Base-by-base conservation (phyloP, 2,329 filamentous ascomycete genomes). In the Botrytis elliptica region DNA sequence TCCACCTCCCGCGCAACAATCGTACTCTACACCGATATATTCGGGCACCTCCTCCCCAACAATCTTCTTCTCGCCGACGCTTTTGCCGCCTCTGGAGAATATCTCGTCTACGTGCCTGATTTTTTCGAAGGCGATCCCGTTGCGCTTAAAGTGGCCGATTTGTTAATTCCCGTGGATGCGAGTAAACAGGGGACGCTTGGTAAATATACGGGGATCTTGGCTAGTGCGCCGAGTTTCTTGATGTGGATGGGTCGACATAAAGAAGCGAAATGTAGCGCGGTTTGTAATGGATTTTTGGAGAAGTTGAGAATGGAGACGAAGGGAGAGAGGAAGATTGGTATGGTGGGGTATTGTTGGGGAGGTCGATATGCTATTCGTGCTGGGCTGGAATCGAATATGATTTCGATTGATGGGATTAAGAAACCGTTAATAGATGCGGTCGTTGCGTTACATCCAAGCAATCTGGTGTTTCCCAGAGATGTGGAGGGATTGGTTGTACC, bases 171-270 rank as follows among this genome's bases (percentile, higher is more conserved):
- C 1, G 80, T 81, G 29, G 81, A 83, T 70, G 79, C 77, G n/a
- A 72, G 78, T 1, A 81, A 81, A 63, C 82, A 82, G 73, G 81
- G 81, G 20, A 79, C 77, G 0, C 75, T 83, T 6, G 73, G 76
- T 14, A 83, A 83, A 71, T 84, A 83, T 73, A 82, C 81, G 1
- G 83, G 83, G 14, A 68, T 84, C 22, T 80, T 84, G 33, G 81
- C 82, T 16, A 75, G 68, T 29, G 75, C 74, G 69, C 81, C 82
- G 3, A 76, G 78, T 5, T 80, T 82, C 46, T 9, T 82, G 25
- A 75, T 81, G 76, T 82, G 81, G 82, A 76, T 79, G 77, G 76
- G 76, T 49, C 75, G 82, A 29, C 82, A 84, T 73, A 82, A 80
- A 59, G 68, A 75, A 3, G 79, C 66, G 1, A 75, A 77, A 22